These are phyloP conservation scores for Tolypocladium endophyticum DNA, from an alignment of 2,329 filamentous ascomycete species.

Conservation along the genomic window DNA sequence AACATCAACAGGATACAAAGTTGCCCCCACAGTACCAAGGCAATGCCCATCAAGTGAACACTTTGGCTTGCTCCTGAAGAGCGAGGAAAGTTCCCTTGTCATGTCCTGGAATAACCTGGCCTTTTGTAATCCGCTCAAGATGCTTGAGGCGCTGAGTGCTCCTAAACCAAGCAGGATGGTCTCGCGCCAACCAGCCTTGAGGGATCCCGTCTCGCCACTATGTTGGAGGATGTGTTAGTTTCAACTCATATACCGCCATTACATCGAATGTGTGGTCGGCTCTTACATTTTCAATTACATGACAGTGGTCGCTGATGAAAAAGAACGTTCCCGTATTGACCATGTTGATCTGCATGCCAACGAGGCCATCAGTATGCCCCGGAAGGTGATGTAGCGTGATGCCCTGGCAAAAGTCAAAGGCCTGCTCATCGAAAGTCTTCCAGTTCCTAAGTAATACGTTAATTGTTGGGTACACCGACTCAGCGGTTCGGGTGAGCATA, in stretches of 20 bases:
- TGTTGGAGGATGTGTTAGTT: not conserved
- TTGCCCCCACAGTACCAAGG: too few species aligned
- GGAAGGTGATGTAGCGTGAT: not conserved
- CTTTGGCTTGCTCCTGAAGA: not conserved
- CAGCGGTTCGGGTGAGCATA: too few species aligned
- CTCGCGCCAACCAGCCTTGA: not conserved
- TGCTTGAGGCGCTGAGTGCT: not conserved
- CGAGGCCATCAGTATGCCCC: not conserved
- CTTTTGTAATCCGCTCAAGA: not conserved
- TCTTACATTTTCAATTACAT: not conserved
- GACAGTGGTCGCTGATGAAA: not conserved
- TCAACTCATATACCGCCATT: too few species aligned
- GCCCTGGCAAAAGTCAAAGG: not conserved
- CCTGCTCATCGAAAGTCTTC: not conserved
- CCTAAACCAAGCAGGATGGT: not conserved
- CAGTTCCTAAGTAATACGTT: not conserved
- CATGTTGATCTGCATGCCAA: not conserved
- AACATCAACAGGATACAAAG: too few species aligned
- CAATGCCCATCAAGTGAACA: too few species aligned
- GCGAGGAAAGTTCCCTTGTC: not conserved
- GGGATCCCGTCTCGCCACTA: not conserved
- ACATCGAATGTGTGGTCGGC: too few species aligned
- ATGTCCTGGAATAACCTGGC: not conserved
- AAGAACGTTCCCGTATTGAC: not conserved
- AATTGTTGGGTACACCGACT: too few species aligned